Percentiles rank a stretch among this genome's conserved stretches.
Evolutionary conservation across 148 eudicot species (phyloP).

Genomic region (Vaccinium myrtillus): DNA sequence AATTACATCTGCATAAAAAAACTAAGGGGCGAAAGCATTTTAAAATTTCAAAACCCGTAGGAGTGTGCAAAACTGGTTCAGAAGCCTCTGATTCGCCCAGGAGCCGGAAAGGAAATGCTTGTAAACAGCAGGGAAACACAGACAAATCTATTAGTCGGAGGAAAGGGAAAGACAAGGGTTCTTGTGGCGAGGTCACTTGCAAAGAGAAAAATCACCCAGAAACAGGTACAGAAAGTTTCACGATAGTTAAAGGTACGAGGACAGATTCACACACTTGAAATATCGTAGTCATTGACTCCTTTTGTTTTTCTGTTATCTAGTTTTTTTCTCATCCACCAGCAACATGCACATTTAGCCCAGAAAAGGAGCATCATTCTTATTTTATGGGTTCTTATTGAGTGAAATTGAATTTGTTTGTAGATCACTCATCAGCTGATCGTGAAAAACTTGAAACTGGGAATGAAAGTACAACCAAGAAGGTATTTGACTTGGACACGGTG

Average conservation of each 20-base stretch:
- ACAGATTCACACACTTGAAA: no score
- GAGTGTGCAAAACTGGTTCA: constrained; percentile 32
- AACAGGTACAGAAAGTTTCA: constrained; percentile 42
- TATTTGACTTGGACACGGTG: constrained; percentile 22
- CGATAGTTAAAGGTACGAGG: not conserved
- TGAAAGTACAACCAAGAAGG: constrained; percentile 26
- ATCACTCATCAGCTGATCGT: constrained; percentile 27
- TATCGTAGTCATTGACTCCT: not conserved
- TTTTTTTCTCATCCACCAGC: not conserved
- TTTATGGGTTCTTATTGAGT: not conserved
- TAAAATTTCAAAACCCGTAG: constrained; percentile 41
- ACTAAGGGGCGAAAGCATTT: constrained; percentile 30
- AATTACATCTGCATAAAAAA: constrained; percentile 33
- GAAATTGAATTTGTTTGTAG: constrained; percentile 33
- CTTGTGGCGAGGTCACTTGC: constrained; percentile 20
- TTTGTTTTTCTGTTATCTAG: not conserved
- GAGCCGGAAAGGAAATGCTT: constrained; percentile 31
- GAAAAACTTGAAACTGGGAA: constrained; percentile 25
- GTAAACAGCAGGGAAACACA: constrained; percentile 38
- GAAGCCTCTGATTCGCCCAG: constrained; percentile 30
- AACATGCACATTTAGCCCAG: not conserved
- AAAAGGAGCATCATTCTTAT: not conserved
- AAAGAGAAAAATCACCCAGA: constrained; percentile 30
- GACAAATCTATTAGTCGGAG: constrained; percentile 29
- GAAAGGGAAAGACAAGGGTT: constrained; percentile 35